Evolutionary conservation across 2,329 filamentous ascomycete species (phyloP).

Genomic region (Penicillium olsonii): DNA sequence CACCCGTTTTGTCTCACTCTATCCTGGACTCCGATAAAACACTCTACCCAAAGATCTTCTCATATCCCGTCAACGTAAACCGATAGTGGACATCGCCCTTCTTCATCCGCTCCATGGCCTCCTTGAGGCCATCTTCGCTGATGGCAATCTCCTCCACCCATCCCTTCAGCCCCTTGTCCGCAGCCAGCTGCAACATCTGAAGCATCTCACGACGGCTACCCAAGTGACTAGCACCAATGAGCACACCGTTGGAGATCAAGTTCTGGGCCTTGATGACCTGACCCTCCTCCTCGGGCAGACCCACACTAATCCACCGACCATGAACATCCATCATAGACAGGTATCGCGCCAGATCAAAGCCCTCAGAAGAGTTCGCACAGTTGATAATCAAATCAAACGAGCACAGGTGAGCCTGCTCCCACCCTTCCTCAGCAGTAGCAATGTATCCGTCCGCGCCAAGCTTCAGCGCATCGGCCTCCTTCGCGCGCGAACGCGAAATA

Average conservation of each 20-base stretch:
- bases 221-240: slow-evolving; percentile 71
- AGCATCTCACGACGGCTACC: slow-evolving; percentile 70
- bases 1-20: not conserved
- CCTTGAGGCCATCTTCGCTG: slow-evolving; percentile 66
- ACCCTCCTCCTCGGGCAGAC: slow-evolving; percentile 74
- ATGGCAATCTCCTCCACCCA: slow-evolving; percentile 74
- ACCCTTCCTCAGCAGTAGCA: slow-evolving; percentile 58
- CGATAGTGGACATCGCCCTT: slow-evolving; percentile 72
- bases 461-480: slow-evolving; percentile 61
- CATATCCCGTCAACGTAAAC: slow-evolving; percentile 62
- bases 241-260: slow-evolving; percentile 71
- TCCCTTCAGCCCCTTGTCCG: slow-evolving; percentile 67
- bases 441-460: slow-evolving; percentile 65
- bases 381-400: slow-evolving; percentile 69
- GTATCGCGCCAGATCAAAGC: slow-evolving; percentile 64
- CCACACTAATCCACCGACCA: slow-evolving; percentile 77
- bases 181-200: slow-evolving; percentile 70
- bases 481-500: slow-evolving; percentile 60
- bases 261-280: slow-evolving; percentile 71
- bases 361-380: slow-evolving; percentile 74
- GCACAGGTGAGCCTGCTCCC: slow-evolving; percentile 57
- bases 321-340: slow-evolving; percentile 79
- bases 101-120: slow-evolving; percentile 69
- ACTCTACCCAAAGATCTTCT: slow-evolving; percentile 35
- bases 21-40: not conserved